Evolutionary conservation across 1,284 basidiomycete species (phyloP).

Genomic region (Entoloma clypeatum): DNA sequence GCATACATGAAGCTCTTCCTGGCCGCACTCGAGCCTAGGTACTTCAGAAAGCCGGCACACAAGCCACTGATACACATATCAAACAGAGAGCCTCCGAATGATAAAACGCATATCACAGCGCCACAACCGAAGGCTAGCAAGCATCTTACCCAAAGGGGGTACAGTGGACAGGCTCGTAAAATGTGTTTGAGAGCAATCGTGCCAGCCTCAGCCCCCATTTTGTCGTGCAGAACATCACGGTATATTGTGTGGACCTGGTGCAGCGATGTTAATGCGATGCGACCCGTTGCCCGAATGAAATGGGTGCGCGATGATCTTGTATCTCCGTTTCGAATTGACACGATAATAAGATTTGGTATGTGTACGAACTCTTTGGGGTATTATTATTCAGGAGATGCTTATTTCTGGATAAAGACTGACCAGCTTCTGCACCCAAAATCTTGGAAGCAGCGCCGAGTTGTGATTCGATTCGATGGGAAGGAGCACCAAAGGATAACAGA

Average conservation of each 20-base stretch:
- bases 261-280: conserved; percentile 69
- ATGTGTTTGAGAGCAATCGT: conserved; percentile 57
- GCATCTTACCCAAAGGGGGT: conserved; percentile 60
- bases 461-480: conserved; percentile 82
- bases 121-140: conserved; percentile 70
- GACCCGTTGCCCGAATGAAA: conserved; percentile 73
- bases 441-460: conserved; percentile 58
- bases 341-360: conserved; percentile 75
- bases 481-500: conserved; percentile 78
- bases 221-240: conserved; percentile 74
- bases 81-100: conserved; percentile 78
- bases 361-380: conserved; percentile 65
- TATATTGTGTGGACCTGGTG: conserved; percentile 75
- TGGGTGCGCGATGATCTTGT: conserved; percentile 63
- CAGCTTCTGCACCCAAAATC: conserved; percentile 41
- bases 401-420: conserved; percentile 22
- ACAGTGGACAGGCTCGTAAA: conserved; percentile 58
- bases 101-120: conserved; percentile 73
- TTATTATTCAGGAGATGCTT: conserved; percentile 3
- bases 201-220: conserved; percentile 63
- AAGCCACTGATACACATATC: conserved; percentile 80
- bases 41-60: conserved; percentile 69
- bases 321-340: conserved; percentile 67
- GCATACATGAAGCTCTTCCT: conserved; percentile 81
- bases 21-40: conserved; percentile 73